Evolutionary conservation across 2,329 filamentous ascomycete species (phyloP), one percentile per base, ranked within the genome.

Genomic region (Penicillium glabrum): DNA sequence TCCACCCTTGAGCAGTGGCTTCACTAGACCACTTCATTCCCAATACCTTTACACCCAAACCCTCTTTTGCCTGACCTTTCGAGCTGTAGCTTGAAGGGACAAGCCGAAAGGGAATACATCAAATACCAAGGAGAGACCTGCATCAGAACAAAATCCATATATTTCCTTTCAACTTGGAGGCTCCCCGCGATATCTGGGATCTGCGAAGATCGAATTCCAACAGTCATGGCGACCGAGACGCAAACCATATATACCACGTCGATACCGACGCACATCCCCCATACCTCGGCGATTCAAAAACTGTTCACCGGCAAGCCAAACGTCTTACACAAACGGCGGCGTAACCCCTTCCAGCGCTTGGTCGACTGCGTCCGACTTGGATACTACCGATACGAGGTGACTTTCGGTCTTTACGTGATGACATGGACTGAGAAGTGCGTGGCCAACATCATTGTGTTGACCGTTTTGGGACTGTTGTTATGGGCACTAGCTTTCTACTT

Each of bases 351-450:
- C 21, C 68, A 67, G 46, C 72, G 70, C 14, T 31, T 64, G 43
- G 29, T 64, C 29, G 71, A 76, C 58, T 69, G 69, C 35, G 46
- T 75, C 51, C 70, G 71, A 31, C 72, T 79, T 23, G 72, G 72
- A 62, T 79, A 79, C 54, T 79, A 80, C 60, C 76, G 72, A 53
- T 80, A 79, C 59, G 76, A 80, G 61, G 76, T 80, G 46, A 80
- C 77, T 3, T 79, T 75, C 54, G 73, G 74, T 6, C 62, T 76
- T 7, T 79, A 79, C 59, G 69, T 78, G 24, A 72, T 80, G 73
- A 78, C 74, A 0, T 69, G 75, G 1, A 69, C 63, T 46, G 77
- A 80, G 61, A 80, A 78, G 55, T 59, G 74, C 9, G 69, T 75
- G 11, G 69, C 76, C 56, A 79, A 79, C 57, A 65, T 69, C 6